These are phyloP conservation scores for Russula sp. DNA, from an alignment of 768 basidiomycete species.

Conservation along the genomic window DNA sequence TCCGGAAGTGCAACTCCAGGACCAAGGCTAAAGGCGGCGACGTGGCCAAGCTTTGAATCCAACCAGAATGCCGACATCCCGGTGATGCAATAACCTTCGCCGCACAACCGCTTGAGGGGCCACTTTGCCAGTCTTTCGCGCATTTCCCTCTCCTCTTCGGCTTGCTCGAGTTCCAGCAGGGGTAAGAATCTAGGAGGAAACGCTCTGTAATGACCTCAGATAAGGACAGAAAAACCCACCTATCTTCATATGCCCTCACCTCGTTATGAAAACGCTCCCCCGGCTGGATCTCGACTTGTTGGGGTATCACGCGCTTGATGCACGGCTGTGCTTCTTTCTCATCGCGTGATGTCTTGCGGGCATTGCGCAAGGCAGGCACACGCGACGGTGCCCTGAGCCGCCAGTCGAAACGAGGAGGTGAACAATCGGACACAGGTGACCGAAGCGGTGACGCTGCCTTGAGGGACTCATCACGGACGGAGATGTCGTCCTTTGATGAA, in stretches of 20 bases:
- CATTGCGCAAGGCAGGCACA: not conserved
- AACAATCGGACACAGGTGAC: not conserved
- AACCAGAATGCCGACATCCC: slow-evolving; percentile 65
- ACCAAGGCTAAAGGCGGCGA: slow-evolving; percentile 60
- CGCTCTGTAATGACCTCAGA: not conserved
- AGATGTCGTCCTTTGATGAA: not conserved
- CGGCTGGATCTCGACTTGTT: slow-evolving; percentile 30
- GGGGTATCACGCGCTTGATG: slow-evolving; percentile 38
- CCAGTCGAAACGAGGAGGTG: slow-evolving; percentile 54
- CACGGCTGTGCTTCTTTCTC: slow-evolving; percentile 25
- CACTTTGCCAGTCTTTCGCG: slow-evolving; percentile 62
- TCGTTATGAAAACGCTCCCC: slow-evolving; percentile 45
- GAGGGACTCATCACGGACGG: slow-evolving; percentile 5
- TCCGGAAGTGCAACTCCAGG: slow-evolving; percentile 58
- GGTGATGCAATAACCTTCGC: slow-evolving; percentile 71
- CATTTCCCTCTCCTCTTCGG: slow-evolving; percentile 53
- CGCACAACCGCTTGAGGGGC: slow-evolving; percentile 51
- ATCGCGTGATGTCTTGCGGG: slow-evolving; percentile 17
- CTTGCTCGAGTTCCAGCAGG: slow-evolving; percentile 52
- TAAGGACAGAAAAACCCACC: slow-evolving; percentile 34
- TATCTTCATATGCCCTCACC: slow-evolving; percentile 47
- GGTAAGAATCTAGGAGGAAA: slow-evolving; percentile 40
- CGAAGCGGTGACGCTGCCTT: slow-evolving; percentile 7
- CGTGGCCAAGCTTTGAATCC: slow-evolving; percentile 54
- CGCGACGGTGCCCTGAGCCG: slow-evolving; percentile 48